These are phyloP conservation scores for Fraxinus platypoda DNA, from an alignment of 305 asterid genomes.

Conservation along the genomic window DNA sequence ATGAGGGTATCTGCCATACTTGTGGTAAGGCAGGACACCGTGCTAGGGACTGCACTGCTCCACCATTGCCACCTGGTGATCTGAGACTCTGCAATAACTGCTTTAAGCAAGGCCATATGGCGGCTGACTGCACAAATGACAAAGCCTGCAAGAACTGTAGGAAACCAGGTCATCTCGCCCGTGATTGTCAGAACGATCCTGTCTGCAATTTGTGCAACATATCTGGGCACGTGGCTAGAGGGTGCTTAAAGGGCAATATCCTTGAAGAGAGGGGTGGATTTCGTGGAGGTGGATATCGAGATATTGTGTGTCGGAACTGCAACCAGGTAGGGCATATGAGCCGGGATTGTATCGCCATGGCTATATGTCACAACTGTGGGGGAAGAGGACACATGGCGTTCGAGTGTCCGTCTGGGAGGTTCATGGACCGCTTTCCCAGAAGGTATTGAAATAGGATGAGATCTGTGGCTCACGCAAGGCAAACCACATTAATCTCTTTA, in stretches of 20 bases:
- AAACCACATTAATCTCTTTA: neutral
- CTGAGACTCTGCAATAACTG: conserved; percentile 40
- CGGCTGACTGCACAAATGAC: conserved; percentile 37
- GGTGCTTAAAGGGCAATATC: conserved; percentile 24
- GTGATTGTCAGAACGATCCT: conserved; percentile 36
- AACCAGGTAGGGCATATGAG: conserved; percentile 48
- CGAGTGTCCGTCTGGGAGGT: conserved; percentile 83
- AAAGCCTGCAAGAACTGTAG: conserved; percentile 43
- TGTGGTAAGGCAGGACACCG: conserved; percentile 40
- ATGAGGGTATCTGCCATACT: conserved; percentile 41
- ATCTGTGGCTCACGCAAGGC: neutral
- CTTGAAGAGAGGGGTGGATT: conserved; percentile 31
- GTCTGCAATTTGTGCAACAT: conserved; percentile 37
- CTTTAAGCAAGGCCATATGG: conserved; percentile 39
- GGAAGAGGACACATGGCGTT: conserved; percentile 81
- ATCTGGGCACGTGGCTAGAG: conserved; percentile 31
- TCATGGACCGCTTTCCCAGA: conserved; percentile 63
- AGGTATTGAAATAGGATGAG: conserved; percentile 47
- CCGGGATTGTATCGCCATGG: conserved; percentile 53
- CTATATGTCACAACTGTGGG: conserved; percentile 80
- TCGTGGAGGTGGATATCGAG: conserved; percentile 29
- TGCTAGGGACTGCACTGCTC: conserved; percentile 35
- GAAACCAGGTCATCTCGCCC: conserved; percentile 36
- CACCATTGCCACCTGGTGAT: conserved; percentile 26
- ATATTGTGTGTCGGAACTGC: conserved; percentile 41